A percentile compares a stretch with the other conserved stretches of the same genome.
phyloP scores from a whole-genome alignment of 1,139 yeast genomes.

The Diutina scorzettiae region DNA sequence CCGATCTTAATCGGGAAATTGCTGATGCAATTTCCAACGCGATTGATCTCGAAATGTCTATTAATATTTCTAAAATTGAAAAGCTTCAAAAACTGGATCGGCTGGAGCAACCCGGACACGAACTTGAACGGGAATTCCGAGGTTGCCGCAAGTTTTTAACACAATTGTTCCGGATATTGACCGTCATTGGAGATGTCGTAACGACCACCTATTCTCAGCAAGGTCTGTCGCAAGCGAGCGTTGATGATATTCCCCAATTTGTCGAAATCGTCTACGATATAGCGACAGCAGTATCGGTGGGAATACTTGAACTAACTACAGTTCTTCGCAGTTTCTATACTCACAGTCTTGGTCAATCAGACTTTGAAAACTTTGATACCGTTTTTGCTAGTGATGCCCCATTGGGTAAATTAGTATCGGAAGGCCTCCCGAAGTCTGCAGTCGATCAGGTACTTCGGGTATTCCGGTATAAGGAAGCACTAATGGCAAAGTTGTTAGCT shows the following conservation, averaged over 20 bases:
- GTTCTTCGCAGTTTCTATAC: not conserved
- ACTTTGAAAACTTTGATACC: not conserved
- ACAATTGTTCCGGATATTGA: not conserved
- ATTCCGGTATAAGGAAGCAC: constrained; percentile 3
- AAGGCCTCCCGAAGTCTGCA: not conserved
- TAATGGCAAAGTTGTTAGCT: not conserved
- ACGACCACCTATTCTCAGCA: not conserved
- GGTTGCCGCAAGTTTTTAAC: not conserved
- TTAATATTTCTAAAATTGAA: not conserved
- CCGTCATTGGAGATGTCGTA: not conserved
- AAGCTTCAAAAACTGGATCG: not conserved
- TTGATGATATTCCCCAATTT: not conserved
- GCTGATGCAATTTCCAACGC: not conserved
- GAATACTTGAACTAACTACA: not conserved
- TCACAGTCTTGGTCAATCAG: not conserved
- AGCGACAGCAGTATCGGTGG: not conserved
- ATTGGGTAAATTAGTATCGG: not conserved
- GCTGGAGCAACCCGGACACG: not conserved
- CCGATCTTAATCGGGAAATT: not conserved
- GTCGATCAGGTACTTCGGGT: not conserved
- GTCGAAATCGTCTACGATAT: not conserved
- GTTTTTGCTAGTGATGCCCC: not conserved
- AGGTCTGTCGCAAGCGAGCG: constrained; percentile 1
- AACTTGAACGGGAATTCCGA: constrained; percentile 1
- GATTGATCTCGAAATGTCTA: not conserved